A percentile compares a stretch with the other conserved stretches of the same genome.
These are phyloP conservation scores for Ziziphus jujuba DNA, from an alignment of 306 rosid species.

Conservation along the genomic window DNA sequence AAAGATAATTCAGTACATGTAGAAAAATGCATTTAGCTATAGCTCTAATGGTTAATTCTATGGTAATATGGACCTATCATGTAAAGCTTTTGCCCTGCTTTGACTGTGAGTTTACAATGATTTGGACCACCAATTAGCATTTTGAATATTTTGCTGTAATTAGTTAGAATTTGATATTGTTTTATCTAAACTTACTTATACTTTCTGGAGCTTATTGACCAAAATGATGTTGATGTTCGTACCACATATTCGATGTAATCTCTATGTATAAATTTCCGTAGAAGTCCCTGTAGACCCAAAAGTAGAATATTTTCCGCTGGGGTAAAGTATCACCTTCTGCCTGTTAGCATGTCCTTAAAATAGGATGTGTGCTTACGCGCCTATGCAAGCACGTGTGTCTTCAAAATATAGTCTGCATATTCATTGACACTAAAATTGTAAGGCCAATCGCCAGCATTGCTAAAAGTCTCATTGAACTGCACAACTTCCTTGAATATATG, in stretches of 20 bases:
- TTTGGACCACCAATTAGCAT: neutral
- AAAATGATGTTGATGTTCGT: neutral
- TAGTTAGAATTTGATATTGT: neutral
- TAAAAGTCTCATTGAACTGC: slow-evolving; percentile 33
- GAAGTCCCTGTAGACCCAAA: no score
- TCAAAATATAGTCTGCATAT: slow-evolving; percentile 8
- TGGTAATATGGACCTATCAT: neutral
- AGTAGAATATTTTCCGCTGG: no score
- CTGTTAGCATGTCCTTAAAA: no score
- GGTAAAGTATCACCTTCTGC: no score
- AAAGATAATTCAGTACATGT: neutral
- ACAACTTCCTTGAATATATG: slow-evolving; percentile 32
- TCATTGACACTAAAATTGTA: slow-evolving; percentile 28
- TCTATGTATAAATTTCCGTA: no score
- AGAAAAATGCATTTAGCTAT: neutral
- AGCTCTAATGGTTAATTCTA: neutral
- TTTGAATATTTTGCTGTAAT: neutral
- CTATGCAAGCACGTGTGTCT: no score
- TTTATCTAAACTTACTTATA: neutral
- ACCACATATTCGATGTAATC: no score
- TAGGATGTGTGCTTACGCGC: no score
- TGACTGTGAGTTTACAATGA: neutral
- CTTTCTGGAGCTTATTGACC: neutral
- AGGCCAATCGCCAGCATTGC: slow-evolving; percentile 29
- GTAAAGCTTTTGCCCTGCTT: neutral